These are phyloP conservation scores for Rhododendron griersonianum DNA, from an alignment of 148 eudicot genomes.

Conservation along the genomic window DNA sequence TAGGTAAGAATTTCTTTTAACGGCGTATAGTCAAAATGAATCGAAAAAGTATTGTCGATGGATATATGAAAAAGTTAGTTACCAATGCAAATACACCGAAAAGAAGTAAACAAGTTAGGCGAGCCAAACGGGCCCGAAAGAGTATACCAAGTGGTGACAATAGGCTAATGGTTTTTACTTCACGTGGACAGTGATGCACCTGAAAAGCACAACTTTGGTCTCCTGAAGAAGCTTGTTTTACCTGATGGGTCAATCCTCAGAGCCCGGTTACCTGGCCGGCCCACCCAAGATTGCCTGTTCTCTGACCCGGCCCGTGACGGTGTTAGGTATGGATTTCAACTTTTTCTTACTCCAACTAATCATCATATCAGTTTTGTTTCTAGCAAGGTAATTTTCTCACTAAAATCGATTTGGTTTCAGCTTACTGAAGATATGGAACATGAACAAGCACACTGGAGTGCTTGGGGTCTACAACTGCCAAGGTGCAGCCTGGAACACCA, in stretches of 20 bases:
- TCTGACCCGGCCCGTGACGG: constrained; percentile 83
- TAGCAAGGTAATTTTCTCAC: neutral
- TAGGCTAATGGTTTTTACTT: neutral
- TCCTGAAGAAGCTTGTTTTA: constrained; percentile 76
- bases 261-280: constrained; percentile 73
- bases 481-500: constrained; percentile 93
- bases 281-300: constrained; percentile 81
- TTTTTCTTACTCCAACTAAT: neutral
- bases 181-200: constrained; percentile 68
- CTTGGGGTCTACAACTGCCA: constrained; percentile 97
- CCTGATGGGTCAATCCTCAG: constrained; percentile 85
- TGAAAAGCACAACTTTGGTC: constrained; percentile 78
- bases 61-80: neutral
- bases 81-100: neutral
- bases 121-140: neutral
- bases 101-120: neutral
- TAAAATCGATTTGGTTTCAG: constrained; percentile 28
- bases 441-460: constrained; percentile 93
- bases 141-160: neutral
- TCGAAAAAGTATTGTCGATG: neutral
- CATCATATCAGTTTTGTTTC: neutral
- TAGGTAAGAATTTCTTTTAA: constrained; percentile 30
- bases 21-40: neutral
- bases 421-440: constrained; percentile 96
- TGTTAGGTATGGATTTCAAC: constrained; percentile 30